Percentiles rank a stretch among this genome's conserved stretches.
Evolutionary conservation across 257 asterid species (phyloP).

Genomic region (Solanum paucissectum): DNA sequence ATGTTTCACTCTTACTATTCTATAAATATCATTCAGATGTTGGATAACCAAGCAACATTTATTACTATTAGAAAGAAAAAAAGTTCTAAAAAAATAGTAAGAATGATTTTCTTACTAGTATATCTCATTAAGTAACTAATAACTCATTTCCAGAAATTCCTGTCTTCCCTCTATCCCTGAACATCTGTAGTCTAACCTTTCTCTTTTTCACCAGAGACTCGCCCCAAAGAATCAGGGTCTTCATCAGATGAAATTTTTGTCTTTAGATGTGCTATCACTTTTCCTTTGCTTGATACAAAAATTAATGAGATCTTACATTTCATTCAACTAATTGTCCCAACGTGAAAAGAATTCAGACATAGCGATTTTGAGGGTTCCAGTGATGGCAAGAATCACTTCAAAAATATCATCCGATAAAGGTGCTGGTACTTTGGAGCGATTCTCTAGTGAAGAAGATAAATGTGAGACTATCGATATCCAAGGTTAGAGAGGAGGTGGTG

Average conservation of each 20-base stretch:
- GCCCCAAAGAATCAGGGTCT: too few relatives aligned
- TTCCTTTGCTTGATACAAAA: background rate
- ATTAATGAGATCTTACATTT: too few relatives aligned
- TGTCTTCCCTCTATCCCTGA: background rate
- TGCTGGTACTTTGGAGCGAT: background rate
- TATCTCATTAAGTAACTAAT: background rate
- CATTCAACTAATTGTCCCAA: background rate
- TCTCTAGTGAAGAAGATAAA: background rate
- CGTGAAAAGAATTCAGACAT: slow-evolving; percentile 8
- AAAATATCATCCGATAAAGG: slow-evolving; percentile 9
- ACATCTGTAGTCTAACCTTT: background rate
- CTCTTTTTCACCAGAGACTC: background rate
- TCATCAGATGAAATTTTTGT: background rate
- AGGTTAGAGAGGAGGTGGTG: background rate
- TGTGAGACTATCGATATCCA: background rate
- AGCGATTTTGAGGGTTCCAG: slow-evolving; percentile 13
- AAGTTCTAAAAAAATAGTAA: background rate
- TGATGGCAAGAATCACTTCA: slow-evolving; percentile 18
- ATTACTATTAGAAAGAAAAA: background rate
- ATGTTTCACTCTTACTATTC: too few relatives aligned
- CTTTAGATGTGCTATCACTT: background rate
- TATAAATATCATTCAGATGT: too few relatives aligned
- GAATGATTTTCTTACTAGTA: background rate
- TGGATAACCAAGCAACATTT: background rate
- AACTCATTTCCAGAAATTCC: background rate